Conservation (phyloP, 768 basidiomycete species). For the Pleurotus salmoneostramineus region DNA sequence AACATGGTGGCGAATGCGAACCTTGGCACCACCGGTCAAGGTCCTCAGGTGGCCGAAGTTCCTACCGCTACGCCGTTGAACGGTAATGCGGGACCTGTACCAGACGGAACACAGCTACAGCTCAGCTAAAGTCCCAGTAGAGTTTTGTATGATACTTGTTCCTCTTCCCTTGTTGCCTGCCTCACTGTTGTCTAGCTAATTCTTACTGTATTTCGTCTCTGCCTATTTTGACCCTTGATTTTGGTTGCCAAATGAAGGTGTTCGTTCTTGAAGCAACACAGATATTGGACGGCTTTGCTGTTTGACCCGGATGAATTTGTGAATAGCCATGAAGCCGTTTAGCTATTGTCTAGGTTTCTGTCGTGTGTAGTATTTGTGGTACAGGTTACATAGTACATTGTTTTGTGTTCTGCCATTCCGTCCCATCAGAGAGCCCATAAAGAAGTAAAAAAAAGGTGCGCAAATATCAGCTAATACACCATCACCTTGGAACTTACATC, state of each 20-base stretch:
- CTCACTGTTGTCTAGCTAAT: neutral
- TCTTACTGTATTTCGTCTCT: neutral
- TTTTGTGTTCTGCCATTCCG: too few relatives aligned
- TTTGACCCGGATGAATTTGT: too few relatives aligned
- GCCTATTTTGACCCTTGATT: too few relatives aligned
- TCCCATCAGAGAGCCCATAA: neutral
- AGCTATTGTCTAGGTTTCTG: too few relatives aligned
- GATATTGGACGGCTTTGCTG: too few relatives aligned
- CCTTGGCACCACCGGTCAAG: conserved; percentile 60
- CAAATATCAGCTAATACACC: neutral
- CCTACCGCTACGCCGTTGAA: conserved; percentile 38
- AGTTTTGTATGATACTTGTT: neutral
- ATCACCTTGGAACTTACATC: neutral
- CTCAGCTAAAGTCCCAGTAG: conserved; percentile 27
- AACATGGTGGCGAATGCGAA: conserved; percentile 28
- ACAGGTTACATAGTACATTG: too few relatives aligned
- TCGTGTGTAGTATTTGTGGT: too few relatives aligned
- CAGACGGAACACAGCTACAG: conserved; percentile 52
- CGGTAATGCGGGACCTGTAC: conserved; percentile 50
- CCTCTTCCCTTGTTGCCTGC: neutral
- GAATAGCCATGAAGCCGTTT: too few relatives aligned
- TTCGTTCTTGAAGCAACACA: too few relatives aligned
- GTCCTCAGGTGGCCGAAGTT: conserved; percentile 53
- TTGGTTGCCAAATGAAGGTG: too few relatives aligned
- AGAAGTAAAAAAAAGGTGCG: neutral